Evolutionary conservation across 2,329 filamentous ascomycete species (phyloP), one percentile per base, ranked within the genome.

Genomic region (Byssochlamys sp.): DNA sequence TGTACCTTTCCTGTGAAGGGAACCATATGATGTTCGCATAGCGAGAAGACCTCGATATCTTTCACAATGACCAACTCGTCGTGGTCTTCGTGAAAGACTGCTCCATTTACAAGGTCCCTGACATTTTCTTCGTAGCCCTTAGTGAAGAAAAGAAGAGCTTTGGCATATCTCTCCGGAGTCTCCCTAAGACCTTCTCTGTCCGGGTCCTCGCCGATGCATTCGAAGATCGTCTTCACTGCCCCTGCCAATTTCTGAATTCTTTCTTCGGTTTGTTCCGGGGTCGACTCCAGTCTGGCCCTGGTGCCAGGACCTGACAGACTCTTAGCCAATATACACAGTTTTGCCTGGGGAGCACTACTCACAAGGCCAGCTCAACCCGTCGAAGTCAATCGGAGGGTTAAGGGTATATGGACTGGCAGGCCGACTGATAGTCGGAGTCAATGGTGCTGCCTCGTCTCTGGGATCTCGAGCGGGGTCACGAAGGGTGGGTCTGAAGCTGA

Each of bases 21-120:
- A 6, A 99, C 92, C 71, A 99, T 82, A 71, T 99, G 94, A 73
- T 99, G 94, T 77, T 99, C 94, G 78, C 94, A 99, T 50, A 97
- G 79, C 62, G 88, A 92, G 74, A 91, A 95, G 11, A 97, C 84
- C 71, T 96, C 91, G 67, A 99, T 97, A 69, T 97, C 91, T 77
- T 95, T 96, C 59, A 99, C 90, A 67, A 97, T 96, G 29, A 99
- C 91, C 77, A 99, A 83, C 75, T 99, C 94, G 68, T 96, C 94
- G 70, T 97, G 92, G 61, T 92, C 90, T 73, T 97, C 94, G 67
- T 96, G 88, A 75, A 99, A 99, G 56, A 97, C 89, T 19, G 94
- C 94, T 57, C 87, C 84, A 72, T 97, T 97, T 61, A 97, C 89
- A 63, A 97, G 88, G 70, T 95, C 89, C 60, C 85, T 81, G 56